phyloP scores from a whole-genome alignment of 225 moss, liverwort and hornwort species.

The Bryoerythrophyllum caledonicum region DNA sequence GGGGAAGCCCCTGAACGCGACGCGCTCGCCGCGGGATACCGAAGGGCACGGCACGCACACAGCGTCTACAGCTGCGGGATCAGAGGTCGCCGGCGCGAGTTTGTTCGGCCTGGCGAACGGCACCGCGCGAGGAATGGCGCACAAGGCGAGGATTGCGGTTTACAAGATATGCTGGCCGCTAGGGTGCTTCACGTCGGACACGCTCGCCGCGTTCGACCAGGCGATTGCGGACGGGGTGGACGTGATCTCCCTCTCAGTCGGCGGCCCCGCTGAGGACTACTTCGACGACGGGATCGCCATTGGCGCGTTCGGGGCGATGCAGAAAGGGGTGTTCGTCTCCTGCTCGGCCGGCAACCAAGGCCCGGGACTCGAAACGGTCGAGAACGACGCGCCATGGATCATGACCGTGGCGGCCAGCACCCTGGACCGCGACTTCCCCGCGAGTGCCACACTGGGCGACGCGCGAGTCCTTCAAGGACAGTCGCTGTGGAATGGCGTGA shows the following conservation, averaged over 20 bases:
- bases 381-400: conserved; percentile 75
- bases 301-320: conserved; percentile 52
- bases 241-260: conserved; percentile 66
- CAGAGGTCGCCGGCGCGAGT: neutral
- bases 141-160: conserved; percentile 29
- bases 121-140: conserved; percentile 31
- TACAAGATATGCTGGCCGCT: conserved; percentile 36
- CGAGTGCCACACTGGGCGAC: conserved; percentile 42
- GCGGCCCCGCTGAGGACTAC: conserved; percentile 17
- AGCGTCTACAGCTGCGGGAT: conserved; percentile 66
- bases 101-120: conserved; percentile 31
- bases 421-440: conserved; percentile 57
- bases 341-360: conserved; percentile 69
- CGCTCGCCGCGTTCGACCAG: conserved; percentile 29
- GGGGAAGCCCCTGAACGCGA: conserved; percentile 46
- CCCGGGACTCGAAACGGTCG: conserved; percentile 35
- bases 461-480: conserved; percentile 8
- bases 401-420: conserved; percentile 74
- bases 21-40: conserved; percentile 58
- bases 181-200: conserved; percentile 25
- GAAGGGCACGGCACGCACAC: conserved; percentile 79
- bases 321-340: conserved; percentile 61
- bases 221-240: conserved; percentile 78
- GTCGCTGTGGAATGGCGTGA: neutral
- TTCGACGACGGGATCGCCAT: conserved; percentile 38